phyloP scores from a whole-genome alignment of 148 eudicot species.

The Persicaria maculosa region DNA sequence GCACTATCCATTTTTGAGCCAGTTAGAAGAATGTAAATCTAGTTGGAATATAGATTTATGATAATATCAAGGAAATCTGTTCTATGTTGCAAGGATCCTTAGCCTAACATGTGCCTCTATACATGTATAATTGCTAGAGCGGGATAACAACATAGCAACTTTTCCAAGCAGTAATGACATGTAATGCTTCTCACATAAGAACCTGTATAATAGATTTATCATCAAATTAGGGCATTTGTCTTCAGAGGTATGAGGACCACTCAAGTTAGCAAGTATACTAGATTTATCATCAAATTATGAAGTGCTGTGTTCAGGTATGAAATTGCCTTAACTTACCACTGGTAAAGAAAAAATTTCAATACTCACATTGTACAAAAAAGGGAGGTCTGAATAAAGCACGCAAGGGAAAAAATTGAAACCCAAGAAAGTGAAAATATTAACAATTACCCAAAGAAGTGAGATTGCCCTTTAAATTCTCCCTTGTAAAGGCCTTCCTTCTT shows the following conservation, averaged over 20 bases:
- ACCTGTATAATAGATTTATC: no score
- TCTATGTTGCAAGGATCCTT: no score
- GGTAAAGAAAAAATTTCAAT: no score
- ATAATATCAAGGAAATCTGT: background rate
- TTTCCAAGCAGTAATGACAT: background rate
- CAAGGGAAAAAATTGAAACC: background rate
- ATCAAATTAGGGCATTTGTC: background rate
- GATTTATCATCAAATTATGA: no score
- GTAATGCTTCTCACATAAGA: background rate
- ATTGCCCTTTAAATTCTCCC: conserved; percentile 73
- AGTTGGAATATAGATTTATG: background rate
- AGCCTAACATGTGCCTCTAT: background rate
- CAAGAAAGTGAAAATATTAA: background rate
- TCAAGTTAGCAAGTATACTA: background rate
- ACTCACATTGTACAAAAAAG: no score
- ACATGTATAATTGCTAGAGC: background rate
- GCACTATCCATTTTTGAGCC: background rate
- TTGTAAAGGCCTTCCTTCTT: conserved; percentile 54
- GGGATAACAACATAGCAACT: background rate
- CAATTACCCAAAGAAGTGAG: conserved; percentile 94
- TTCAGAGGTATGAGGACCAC: background rate
- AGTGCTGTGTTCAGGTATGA: no score
- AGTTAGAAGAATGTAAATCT: background rate
- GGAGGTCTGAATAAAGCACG: background rate
- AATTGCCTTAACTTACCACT: no score